A percentile compares a stretch with the other conserved stretches of the same genome.
Evolutionary conservation across 2,329 filamentous ascomycete species (phyloP).

Genomic region (Tolypocladium endophyticum): DNA sequence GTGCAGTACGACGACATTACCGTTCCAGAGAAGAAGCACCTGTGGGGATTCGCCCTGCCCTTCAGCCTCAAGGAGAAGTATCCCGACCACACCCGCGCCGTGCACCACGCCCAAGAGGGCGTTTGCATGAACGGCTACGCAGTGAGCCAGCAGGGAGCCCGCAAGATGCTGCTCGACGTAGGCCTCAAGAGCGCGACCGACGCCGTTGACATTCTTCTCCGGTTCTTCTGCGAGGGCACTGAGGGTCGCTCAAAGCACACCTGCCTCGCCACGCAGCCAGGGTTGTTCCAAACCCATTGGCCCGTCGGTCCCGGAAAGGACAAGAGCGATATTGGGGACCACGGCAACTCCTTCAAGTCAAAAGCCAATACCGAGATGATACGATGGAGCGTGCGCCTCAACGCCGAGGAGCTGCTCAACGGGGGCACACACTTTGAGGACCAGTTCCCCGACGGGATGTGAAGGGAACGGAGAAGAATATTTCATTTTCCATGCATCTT

Average conservation of each 20-base stretch:
- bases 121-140: constrained; percentile 33
- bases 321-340: constrained; percentile 25
- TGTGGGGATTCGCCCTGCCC: constrained; percentile 22
- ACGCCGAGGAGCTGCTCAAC: constrained; percentile 25
- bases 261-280: constrained; percentile 30
- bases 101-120: constrained; percentile 28
- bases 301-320: constrained; percentile 21
- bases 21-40: constrained; percentile 20
- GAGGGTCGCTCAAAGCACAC: constrained; percentile 21
- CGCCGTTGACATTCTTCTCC: constrained; percentile 32
- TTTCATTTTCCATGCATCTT: background rate
- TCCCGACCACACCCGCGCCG: constrained; percentile 30
- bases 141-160: constrained; percentile 31
- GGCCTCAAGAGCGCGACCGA: constrained; percentile 27
- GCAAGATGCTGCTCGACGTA: constrained; percentile 30
- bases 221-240: constrained; percentile 32
- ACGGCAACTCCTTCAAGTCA: constrained; percentile 18
- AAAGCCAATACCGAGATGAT: constrained; percentile 21
- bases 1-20: constrained; percentile 22
- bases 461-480: background rate
- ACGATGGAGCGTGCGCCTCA: constrained; percentile 28
- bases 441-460: constrained; percentile 3
- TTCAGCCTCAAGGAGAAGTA: constrained; percentile 22
- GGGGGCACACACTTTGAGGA: constrained; percentile 19
- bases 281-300: constrained; percentile 35